A percentile compares a stretch with the other conserved stretches of the same genome.
phyloP scores from a whole-genome alignment of 2,329 filamentous ascomycete genomes.

The Alternaria arbusti region DNA sequence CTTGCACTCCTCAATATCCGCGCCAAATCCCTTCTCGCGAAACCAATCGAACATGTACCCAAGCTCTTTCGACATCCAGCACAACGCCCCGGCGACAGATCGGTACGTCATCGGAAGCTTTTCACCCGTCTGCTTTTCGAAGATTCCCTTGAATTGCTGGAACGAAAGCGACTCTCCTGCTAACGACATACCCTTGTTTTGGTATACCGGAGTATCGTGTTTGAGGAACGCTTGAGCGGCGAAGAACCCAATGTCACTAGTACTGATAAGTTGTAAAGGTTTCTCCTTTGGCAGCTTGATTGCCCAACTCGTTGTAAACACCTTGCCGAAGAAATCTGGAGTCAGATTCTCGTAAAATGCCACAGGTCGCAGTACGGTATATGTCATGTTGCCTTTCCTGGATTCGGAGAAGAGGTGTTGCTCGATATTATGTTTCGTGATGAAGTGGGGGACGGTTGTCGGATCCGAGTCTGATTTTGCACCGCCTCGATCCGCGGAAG shows the following conservation, averaged over 20 bases:
- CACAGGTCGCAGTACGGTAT: conserved; percentile 65
- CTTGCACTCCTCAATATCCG: conserved; percentile 51
- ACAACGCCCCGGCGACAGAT: conserved; percentile 37
- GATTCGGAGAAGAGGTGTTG: conserved; percentile 57
- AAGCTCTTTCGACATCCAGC: conserved; percentile 48
- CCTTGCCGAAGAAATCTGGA: conserved; percentile 53
- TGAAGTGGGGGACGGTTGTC: conserved; percentile 67
- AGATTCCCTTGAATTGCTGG: conserved; percentile 48
- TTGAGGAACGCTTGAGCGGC: conserved; percentile 54
- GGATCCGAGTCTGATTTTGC: conserved; percentile 55
- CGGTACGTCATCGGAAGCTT: conserved; percentile 51
- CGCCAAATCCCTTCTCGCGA: conserved; percentile 50
- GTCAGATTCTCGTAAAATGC: conserved; percentile 66
- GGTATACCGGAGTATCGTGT: conserved; percentile 45
- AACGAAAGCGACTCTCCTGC: conserved; percentile 59
- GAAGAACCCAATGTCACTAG: conserved; percentile 57
- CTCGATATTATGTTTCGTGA: conserved; percentile 66
- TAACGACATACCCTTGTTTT: conserved; percentile 51
- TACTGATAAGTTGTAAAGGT: conserved; percentile 43
- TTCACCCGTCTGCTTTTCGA: conserved; percentile 53
- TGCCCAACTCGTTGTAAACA: conserved; percentile 50
- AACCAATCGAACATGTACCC: conserved; percentile 58
- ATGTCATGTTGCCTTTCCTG: conserved; percentile 57
- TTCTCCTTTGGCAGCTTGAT: conserved; percentile 42
- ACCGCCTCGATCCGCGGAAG: conserved; percentile 47